These are phyloP conservation scores for Marasmius tenuissimus DNA, from an alignment of 1,284 basidiomycete genomes.

Conservation along the genomic window DNA sequence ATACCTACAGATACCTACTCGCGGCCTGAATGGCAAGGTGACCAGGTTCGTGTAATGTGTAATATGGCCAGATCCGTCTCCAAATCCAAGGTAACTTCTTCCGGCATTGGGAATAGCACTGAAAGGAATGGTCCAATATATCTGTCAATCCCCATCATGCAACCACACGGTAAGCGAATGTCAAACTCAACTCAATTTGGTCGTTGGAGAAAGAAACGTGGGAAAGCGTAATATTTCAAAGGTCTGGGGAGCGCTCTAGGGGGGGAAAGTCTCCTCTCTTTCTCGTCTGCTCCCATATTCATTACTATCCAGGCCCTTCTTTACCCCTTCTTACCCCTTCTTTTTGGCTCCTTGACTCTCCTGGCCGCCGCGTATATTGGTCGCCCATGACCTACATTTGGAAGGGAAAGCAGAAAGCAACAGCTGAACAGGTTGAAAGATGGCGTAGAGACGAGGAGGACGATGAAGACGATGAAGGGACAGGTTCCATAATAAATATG, in stretches of 20 bases:
- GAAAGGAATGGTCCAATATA: too few relatives aligned
- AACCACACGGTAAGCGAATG: too few relatives aligned
- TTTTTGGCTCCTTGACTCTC: not conserved
- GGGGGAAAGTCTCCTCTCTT: not conserved
- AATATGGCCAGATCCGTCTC: too few relatives aligned
- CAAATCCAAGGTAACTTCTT: too few relatives aligned
- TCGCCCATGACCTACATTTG: not conserved
- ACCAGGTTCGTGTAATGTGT: too few relatives aligned
- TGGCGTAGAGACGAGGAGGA: slow-evolving; percentile 2
- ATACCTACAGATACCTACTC: too few relatives aligned
- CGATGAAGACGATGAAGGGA: not conserved
- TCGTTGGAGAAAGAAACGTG: not conserved
- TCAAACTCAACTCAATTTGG: too few relatives aligned
- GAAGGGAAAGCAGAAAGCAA: not conserved
- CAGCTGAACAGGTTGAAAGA: not conserved
- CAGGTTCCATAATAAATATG: not conserved
- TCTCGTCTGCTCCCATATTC: not conserved
- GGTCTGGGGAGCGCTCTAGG: not conserved
- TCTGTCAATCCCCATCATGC: too few relatives aligned
- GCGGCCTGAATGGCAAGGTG: too few relatives aligned
- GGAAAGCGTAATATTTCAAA: not conserved
- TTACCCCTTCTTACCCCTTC: not conserved
- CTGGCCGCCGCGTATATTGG: not conserved
- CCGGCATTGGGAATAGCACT: too few relatives aligned
- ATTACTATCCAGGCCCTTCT: not conserved